phyloP scores from a whole-genome alignment of 805 yeast genomes.

The Sugiyamaella marilandica region DNA sequence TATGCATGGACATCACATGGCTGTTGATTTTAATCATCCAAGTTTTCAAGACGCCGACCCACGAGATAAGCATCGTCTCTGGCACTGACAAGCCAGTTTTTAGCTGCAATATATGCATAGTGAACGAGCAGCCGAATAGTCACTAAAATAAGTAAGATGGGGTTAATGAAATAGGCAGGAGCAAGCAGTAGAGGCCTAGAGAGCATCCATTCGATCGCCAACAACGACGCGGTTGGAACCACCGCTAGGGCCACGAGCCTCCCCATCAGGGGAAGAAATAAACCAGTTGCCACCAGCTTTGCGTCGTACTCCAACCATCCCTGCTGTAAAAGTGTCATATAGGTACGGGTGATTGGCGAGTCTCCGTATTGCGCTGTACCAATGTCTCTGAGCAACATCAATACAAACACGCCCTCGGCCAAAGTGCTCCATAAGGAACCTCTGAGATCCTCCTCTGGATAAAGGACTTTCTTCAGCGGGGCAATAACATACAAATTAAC shows the following conservation, averaged over 20 bases:
- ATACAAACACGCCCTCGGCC: slow-evolving; percentile 17
- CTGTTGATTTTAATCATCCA: slow-evolving; percentile 11
- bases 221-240: background rate
- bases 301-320: slow-evolving; percentile 16
- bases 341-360: slow-evolving; percentile 11
- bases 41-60: slow-evolving; percentile 33
- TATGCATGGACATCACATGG: background rate
- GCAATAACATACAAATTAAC: slow-evolving; percentile 18
- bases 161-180: slow-evolving; percentile 9
- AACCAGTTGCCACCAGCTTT: background rate
- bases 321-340: slow-evolving; percentile 13
- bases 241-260: background rate
- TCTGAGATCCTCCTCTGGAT: background rate
- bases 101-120: slow-evolving; percentile 2
- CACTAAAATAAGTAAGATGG: slow-evolving; percentile 10
- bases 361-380: slow-evolving; percentile 13
- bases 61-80: slow-evolving; percentile 32
- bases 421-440: slow-evolving; percentile 9
- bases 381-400: slow-evolving; percentile 12
- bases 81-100: slow-evolving; percentile 20
- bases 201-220: background rate
- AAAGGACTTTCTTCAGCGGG: background rate
- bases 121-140: slow-evolving; percentile 1
- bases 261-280: background rate
- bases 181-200: background rate